Conservation (phyloP, 2,329 filamentous ascomycete genomes). For the Thelonectria blattea region DNA sequence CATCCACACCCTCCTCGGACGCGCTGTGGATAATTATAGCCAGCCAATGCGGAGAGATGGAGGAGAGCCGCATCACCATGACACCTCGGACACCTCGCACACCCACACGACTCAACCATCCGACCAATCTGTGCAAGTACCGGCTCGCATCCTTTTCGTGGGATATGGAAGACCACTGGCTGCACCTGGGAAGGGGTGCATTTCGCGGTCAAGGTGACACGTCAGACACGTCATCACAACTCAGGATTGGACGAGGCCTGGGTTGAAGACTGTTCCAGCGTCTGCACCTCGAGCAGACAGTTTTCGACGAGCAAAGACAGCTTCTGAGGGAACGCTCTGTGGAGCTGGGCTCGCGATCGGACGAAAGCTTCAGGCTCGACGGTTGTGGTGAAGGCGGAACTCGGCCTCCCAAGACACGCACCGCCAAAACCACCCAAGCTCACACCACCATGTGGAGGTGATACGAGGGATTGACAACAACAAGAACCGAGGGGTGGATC, state of each 20-base stretch:
- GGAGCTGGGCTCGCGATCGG: background rate
- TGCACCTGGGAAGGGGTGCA: conserved; percentile 16
- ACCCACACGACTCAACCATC: background rate
- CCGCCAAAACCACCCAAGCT: background rate
- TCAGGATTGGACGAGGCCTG: background rate
- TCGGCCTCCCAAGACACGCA: background rate
- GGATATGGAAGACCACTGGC: background rate
- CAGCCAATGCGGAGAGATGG: background rate
- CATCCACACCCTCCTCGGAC: background rate
- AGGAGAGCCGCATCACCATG: conserved; percentile 9
- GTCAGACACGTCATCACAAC: conserved; percentile 29
- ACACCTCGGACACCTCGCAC: conserved; percentile 8
- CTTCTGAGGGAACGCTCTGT: background rate
- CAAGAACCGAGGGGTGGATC: background rate
- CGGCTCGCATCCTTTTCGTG: conserved; percentile 15
- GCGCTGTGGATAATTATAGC: conserved; percentile 19
- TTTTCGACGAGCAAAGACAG: no score
- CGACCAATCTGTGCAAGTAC: conserved; percentile 5
- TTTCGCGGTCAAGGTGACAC: conserved; percentile 23
- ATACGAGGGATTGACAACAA: conserved; percentile 11
- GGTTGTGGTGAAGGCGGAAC: background rate
- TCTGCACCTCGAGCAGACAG: no score
- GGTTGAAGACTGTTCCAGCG: background rate
- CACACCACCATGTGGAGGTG: conserved; percentile 4
- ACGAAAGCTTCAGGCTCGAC: background rate